Conservation (phyloP, 2,329 filamentous ascomycete species). For the Tolypocladium amazonense region DNA sequence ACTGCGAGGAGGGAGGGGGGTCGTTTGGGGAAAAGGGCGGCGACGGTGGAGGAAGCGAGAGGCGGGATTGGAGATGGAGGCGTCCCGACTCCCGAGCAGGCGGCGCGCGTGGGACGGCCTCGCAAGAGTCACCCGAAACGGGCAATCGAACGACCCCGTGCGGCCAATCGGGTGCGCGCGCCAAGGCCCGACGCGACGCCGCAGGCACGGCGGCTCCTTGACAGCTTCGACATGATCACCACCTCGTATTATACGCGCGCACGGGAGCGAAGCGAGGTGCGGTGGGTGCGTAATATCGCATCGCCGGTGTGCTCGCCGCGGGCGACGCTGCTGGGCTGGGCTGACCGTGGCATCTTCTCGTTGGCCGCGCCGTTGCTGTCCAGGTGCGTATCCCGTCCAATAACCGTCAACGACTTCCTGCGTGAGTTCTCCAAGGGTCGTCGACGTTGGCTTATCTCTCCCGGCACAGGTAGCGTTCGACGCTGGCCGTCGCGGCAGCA, state of each 20-base stretch:
- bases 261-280: no score
- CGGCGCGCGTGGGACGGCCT: conserved; percentile 1
- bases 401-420: not conserved
- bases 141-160: conserved; percentile 9
- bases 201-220: no score
- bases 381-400: not conserved
- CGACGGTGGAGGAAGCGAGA: not conserved
- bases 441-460: not conserved
- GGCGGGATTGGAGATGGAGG: not conserved
- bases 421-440: not conserved
- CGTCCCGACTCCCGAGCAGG: not conserved
- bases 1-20: not conserved
- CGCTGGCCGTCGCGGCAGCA: not conserved
- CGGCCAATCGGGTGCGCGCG: conserved; percentile 5
- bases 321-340: not conserved
- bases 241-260: not conserved
- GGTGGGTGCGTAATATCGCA: no score
- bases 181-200: no score
- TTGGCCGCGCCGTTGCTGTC: not conserved
- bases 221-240: not conserved
- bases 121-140: conserved; percentile 21
- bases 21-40: not conserved
- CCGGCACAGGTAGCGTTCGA: no score
- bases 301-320: no score
- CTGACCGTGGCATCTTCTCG: not conserved